These are phyloP conservation scores for Sugiyamaella boreocaroliniensis DNA, from an alignment of 805 yeast species.

Conservation along the genomic window DNA sequence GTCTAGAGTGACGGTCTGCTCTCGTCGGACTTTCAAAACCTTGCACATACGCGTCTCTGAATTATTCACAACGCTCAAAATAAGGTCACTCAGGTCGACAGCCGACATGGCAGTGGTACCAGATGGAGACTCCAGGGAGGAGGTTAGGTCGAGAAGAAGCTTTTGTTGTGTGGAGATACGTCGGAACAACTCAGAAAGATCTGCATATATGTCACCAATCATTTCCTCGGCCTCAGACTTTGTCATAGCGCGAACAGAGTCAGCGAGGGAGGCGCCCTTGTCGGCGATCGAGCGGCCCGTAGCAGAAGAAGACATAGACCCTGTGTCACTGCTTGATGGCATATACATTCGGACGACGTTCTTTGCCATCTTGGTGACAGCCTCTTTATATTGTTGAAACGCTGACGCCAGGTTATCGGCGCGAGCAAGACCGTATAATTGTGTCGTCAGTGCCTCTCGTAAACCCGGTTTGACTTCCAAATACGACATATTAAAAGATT, in stretches of 20 bases:
- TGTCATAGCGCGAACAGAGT: conserved; percentile 54
- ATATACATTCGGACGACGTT: conserved; percentile 57
- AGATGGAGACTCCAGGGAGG: conserved; percentile 35
- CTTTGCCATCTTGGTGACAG: conserved; percentile 64
- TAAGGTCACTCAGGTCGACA: conserved; percentile 59
- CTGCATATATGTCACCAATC: conserved; percentile 53
- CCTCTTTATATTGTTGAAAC: conserved; percentile 58
- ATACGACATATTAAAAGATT: conserved; percentile 33
- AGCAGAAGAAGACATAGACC: conserved; percentile 23
- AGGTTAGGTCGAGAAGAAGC: conserved; percentile 62
- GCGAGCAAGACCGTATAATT: conserved; percentile 50
- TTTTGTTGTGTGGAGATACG: conserved; percentile 76
- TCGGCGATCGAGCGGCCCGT: conserved; percentile 28
- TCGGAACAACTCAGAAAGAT: conserved; percentile 64
- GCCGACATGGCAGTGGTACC: conserved; percentile 23
- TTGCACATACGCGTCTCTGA: conserved; percentile 73
- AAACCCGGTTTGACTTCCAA: conserved; percentile 36
- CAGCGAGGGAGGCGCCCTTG: conserved; percentile 38
- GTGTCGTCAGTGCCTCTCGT: conserved; percentile 39
- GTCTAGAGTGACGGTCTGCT: conserved; percentile 52
- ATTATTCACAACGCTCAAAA: conserved; percentile 60
- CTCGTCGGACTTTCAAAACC: conserved; percentile 69
- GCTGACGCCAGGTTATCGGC: conserved; percentile 59
- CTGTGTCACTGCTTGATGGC: conserved; percentile 38
- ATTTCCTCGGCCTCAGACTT: conserved; percentile 70